phyloP scores from a whole-genome alignment of 768 basidiomycete species.

The Galerina sulciceps region DNA sequence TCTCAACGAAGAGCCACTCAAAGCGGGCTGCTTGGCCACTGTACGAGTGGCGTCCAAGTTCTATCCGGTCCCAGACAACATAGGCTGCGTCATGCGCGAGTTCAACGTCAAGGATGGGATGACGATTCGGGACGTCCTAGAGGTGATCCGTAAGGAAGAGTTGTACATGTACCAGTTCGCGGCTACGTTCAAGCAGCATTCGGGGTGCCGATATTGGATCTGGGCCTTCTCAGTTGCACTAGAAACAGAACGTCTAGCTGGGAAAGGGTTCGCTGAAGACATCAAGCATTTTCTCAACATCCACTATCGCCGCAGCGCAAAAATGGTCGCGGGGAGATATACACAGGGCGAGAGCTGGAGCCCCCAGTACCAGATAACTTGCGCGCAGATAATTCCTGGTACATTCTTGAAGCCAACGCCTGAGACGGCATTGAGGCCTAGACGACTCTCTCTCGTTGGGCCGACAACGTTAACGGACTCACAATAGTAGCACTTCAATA shows the following conservation, averaged over 20 bases:
- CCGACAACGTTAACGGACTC: no score
- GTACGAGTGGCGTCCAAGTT: constrained; percentile 9
- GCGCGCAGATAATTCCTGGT: no score
- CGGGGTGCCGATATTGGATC: constrained; percentile 25
- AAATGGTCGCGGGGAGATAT: not conserved
- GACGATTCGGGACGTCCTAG: constrained; percentile 15
- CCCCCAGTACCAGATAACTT: no score
- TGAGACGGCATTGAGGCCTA: no score
- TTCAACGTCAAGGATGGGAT: constrained; percentile 6
- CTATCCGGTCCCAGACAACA: constrained; percentile 8
- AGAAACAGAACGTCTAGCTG: not conserved
- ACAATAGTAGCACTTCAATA: no score
- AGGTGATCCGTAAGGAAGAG: constrained; percentile 12
- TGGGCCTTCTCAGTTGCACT: not conserved
- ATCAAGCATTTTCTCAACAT: not conserved
- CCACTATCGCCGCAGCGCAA: not conserved
- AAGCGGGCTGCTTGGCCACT: not conserved
- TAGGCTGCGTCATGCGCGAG: constrained; percentile 19
- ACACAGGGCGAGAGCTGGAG: no score
- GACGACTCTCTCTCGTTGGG: no score
- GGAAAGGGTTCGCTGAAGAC: not conserved
- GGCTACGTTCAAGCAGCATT: constrained; percentile 18
- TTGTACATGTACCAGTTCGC: constrained; percentile 16
- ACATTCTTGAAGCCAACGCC: no score
- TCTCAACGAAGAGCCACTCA: not conserved